A percentile compares a stretch with the other conserved stretches of the same genome.
These are phyloP conservation scores for Thymus quinquecostatus DNA, from an alignment of 257 asterid species.

Conservation along the genomic window DNA sequence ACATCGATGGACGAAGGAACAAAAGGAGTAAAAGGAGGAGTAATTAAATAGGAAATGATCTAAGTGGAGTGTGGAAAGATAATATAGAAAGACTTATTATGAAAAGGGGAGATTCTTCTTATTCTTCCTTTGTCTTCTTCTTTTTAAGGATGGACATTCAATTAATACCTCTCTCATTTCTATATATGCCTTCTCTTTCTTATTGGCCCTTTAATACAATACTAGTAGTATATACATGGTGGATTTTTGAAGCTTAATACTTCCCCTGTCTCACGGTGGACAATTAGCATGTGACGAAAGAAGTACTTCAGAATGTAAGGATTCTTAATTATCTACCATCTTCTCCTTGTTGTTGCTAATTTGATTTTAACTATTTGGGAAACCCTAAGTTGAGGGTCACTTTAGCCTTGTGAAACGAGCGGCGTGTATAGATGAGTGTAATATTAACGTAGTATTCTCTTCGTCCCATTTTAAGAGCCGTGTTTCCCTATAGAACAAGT, in stretches of 20 bases:
- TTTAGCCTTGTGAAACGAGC: neutral
- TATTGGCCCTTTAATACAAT: neutral
- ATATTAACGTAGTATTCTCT: too few relatives aligned
- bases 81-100: neutral
- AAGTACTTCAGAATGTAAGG: too few relatives aligned
- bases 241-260: too few relatives aligned
- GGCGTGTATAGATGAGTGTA: neutral
- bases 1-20: neutral
- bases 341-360: too few relatives aligned
- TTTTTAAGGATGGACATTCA: constrained; percentile 5
- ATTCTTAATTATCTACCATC: too few relatives aligned
- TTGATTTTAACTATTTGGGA: neutral
- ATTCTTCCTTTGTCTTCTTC: neutral
- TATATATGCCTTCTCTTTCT: neutral
- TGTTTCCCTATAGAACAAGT: too few relatives aligned
- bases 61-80: neutral
- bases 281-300: too few relatives aligned
- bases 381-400: neutral
- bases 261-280: too few relatives aligned
- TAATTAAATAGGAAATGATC: neutral
- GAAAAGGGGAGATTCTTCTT: constrained; percentile 1
- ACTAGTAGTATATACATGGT: too few relatives aligned
- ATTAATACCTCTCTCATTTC: neutral
- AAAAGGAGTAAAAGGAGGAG: neutral
- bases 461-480: too few relatives aligned